Evolutionary conservation across 345 rosid species (phyloP).

Genomic region (Aegle marmelos): DNA sequence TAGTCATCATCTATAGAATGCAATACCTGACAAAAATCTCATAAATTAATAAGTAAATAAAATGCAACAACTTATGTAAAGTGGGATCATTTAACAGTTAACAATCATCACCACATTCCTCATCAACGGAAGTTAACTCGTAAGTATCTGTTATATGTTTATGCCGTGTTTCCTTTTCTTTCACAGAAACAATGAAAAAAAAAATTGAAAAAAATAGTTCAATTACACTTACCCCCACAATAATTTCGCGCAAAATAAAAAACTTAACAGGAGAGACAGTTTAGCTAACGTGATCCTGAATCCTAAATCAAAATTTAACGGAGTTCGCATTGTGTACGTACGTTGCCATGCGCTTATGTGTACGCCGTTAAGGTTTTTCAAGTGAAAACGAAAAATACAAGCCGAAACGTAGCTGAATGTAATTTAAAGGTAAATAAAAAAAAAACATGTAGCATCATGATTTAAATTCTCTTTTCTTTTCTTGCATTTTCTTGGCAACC

Average conservation of each 20-base stretch:
- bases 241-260: not conserved
- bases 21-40: slow-evolving; percentile 23
- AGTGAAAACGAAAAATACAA: not conserved
- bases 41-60: not conserved
- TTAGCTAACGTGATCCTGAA: not conserved
- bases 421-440: not conserved
- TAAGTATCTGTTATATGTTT: not conserved
- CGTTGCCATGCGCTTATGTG: not conserved
- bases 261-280: not conserved
- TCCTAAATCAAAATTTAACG: not conserved
- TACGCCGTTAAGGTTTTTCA: not conserved
- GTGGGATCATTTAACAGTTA: not conserved
- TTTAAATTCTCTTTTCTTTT: not conserved
- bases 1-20: slow-evolving; percentile 36
- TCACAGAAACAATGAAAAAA: not conserved
- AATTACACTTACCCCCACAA: not conserved
- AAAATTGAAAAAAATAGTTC: not conserved
- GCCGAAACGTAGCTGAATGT: not conserved
- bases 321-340: too few species aligned
- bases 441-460: not conserved
- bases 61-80: not conserved
- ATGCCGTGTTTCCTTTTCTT: not conserved
- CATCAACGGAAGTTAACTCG: not conserved
- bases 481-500: slow-evolving; percentile 6
- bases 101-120: not conserved